Conservation (phyloP, 306 rosid genomes). For the Pyrus bretschneideri region DNA sequence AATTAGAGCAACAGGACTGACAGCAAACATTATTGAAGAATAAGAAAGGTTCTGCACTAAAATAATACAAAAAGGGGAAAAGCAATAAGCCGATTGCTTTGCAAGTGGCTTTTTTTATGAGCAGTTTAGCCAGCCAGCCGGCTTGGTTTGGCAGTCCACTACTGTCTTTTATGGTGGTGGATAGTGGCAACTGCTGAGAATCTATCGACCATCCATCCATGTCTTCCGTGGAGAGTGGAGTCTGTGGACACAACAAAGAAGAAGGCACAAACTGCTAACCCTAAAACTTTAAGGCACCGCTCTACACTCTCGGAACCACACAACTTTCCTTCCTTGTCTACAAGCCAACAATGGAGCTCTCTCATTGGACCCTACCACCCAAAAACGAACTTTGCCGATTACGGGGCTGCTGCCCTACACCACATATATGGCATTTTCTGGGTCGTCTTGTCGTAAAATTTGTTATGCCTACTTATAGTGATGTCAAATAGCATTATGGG, state of each 20-base stretch:
- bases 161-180: constrained; percentile 5
- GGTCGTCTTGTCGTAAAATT: constrained; percentile 23
- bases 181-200: constrained; percentile 3
- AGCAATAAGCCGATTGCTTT: not conserved
- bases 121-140: not conserved
- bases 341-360: constrained; percentile 40
- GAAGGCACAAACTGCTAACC: not conserved
- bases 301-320: not conserved
- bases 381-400: not conserved
- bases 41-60: not conserved
- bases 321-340: constrained; percentile 7
- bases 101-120: not conserved
- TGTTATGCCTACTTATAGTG: not conserved
- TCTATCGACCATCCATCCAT: not conserved
- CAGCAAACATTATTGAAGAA: not conserved
- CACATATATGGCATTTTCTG: constrained; percentile 6
- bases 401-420: not conserved
- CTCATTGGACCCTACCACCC: constrained; percentile 17
- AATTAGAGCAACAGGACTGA: not conserved
- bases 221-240: not conserved
- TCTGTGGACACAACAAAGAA: not conserved
- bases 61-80: not conserved
- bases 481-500: not conserved
- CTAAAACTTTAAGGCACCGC: not conserved
- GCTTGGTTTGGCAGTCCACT: not conserved